A percentile compares a stretch with the other conserved stretches of the same genome.
These are phyloP conservation scores for Fraxinus sp. DNA, from an alignment of 305 asterid genomes.

Conservation along the genomic window DNA sequence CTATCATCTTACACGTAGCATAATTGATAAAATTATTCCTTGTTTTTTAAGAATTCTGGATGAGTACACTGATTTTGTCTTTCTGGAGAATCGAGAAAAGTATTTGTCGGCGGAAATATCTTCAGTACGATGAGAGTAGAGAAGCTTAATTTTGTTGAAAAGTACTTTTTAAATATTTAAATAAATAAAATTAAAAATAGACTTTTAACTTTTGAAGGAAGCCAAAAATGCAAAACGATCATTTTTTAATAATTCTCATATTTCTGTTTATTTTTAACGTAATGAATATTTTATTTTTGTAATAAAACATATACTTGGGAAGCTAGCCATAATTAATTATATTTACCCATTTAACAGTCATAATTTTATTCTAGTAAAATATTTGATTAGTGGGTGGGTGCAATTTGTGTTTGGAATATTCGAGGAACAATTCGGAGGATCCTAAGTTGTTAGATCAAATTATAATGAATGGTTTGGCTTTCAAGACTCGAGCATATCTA, in stretches of 20 bases:
- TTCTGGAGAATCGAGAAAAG: background rate
- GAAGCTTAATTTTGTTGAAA: background rate
- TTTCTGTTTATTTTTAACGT: background rate
- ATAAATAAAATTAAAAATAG: background rate
- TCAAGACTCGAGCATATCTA: too few relatives aligned
- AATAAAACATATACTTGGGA: background rate
- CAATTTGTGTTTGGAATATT: background rate
- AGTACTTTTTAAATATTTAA: background rate
- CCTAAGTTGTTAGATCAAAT: background rate
- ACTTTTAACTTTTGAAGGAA: background rate
- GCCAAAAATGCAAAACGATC: background rate
- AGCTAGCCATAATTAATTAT: background rate
- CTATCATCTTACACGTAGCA: too few relatives aligned
- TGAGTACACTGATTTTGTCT: background rate
- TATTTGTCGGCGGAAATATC: background rate
- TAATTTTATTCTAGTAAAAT: background rate
- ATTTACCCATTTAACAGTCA: background rate
- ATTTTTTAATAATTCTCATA: background rate
- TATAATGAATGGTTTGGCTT: background rate
- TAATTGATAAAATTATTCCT: too few relatives aligned
- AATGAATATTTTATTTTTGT: too few relatives aligned
- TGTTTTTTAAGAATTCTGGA: background rate
- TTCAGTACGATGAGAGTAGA: background rate
- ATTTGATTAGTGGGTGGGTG: background rate
- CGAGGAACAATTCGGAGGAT: slow-evolving; percentile 6